Percentiles rank a stretch among this genome's conserved stretches.
Conservation (phyloP, 1,139 yeast species). For the Meyerozyma carpophila region DNA sequence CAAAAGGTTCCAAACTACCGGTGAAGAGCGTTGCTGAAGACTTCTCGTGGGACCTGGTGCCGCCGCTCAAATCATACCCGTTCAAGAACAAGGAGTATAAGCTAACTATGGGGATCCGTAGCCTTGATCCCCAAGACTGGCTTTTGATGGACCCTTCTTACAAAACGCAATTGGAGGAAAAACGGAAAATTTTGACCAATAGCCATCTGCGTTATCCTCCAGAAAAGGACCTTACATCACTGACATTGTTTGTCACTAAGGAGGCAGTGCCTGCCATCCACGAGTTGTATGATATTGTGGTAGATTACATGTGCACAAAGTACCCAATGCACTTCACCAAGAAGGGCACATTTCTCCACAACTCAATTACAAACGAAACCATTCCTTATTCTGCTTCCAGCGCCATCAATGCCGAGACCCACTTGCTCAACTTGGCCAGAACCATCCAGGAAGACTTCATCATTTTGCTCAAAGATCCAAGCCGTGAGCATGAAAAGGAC, state of each 20-base stretch:
- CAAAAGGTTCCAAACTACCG: background rate
- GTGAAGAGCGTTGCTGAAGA: background rate
- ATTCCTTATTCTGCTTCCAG: constrained; percentile 25
- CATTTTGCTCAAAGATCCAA: constrained; percentile 47
- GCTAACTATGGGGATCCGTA: constrained; percentile 64
- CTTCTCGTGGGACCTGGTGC: background rate
- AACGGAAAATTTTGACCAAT: constrained; percentile 35
- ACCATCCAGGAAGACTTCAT: constrained; percentile 68
- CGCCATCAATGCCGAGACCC: constrained; percentile 18
- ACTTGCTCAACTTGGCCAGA: constrained; percentile 38
- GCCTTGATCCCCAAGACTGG: constrained; percentile 56
- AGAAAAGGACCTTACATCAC: constrained; percentile 20
- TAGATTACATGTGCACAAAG: constrained; percentile 44
- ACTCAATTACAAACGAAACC: constrained; percentile 35
- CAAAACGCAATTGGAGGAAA: constrained; percentile 36
- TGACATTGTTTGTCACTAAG: constrained; percentile 32
- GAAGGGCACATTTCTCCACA: constrained; percentile 28
- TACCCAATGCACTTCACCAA: constrained; percentile 54
- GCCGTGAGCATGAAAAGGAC: constrained; percentile 29
- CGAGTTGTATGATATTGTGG: constrained; percentile 50
- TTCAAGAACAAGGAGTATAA: constrained; percentile 57
- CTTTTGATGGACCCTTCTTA: constrained; percentile 64
- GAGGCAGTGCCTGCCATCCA: constrained; percentile 45
- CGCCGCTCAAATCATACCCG: background rate
- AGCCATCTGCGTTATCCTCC: constrained; percentile 31